Conservation (phyloP, 2,329 filamentous ascomycete species). For the Triangularia verruculosa region DNA sequence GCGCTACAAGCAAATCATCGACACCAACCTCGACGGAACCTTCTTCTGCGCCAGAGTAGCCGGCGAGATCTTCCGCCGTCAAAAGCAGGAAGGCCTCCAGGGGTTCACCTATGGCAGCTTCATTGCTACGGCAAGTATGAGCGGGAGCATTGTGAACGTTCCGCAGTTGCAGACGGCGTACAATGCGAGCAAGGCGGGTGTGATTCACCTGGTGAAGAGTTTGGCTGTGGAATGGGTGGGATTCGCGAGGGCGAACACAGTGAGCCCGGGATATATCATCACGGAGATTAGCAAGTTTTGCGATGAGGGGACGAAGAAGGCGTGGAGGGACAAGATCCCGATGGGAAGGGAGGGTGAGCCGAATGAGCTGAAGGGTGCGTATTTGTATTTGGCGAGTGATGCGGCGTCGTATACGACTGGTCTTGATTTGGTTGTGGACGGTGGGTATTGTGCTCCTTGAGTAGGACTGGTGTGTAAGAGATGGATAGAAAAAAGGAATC, state of each 20-base stretch:
- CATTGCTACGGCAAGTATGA: constrained; percentile 76
- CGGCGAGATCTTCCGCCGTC: constrained; percentile 65
- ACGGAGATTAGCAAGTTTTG: constrained; percentile 70
- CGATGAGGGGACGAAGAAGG: constrained; percentile 61
- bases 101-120: constrained; percentile 65
- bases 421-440: constrained; percentile 70
- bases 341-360: constrained; percentile 71
- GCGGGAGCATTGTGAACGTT: constrained; percentile 73
- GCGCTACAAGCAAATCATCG: constrained; percentile 65
- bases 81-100: constrained; percentile 59
- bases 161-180: constrained; percentile 73
- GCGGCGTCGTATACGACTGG: constrained; percentile 81
- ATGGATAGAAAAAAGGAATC: background rate
- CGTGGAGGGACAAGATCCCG: constrained; percentile 76
- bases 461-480: background rate
- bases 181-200: constrained; percentile 68
- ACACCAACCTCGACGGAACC: constrained; percentile 71
- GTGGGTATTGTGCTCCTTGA: constrained; percentile 62
- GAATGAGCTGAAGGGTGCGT: constrained; percentile 78
- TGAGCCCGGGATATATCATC: constrained; percentile 73
- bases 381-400: constrained; percentile 77
- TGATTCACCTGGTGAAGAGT: constrained; percentile 61
- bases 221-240: constrained; percentile 74
- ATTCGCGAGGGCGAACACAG: constrained; percentile 68
- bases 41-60: constrained; percentile 75